Conservation (phyloP, 2,329 filamentous ascomycete species). For the Fusarium fracticaudum region DNA sequence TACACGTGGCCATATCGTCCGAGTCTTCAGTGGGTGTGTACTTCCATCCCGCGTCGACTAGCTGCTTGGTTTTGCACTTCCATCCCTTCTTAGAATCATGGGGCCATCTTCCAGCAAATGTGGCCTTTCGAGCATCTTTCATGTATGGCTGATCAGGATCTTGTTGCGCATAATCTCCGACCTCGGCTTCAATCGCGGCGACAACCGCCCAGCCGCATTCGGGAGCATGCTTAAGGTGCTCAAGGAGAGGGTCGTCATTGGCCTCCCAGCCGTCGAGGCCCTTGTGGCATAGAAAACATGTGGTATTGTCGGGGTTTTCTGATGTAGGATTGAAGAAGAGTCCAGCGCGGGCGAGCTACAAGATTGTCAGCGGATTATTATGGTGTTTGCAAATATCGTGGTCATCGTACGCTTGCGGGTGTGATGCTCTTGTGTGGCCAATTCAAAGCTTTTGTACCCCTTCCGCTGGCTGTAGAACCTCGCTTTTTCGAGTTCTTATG, state of each 20-base stretch:
- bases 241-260: constrained; percentile 81
- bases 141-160: constrained; percentile 79
- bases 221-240: constrained; percentile 85
- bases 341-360: constrained; percentile 85
- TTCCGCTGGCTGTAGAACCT: constrained; percentile 68
- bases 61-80: constrained; percentile 90
- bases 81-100: constrained; percentile 89
- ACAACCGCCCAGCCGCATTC: constrained; percentile 89
- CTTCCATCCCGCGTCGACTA: constrained; percentile 93
- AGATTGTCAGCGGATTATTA: constrained; percentile 34
- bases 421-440: constrained; percentile 76
- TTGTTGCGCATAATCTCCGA: constrained; percentile 71
- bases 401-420: constrained; percentile 44
- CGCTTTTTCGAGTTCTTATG: constrained; percentile 73
- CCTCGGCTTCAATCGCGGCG: constrained; percentile 67
- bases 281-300: constrained; percentile 87
- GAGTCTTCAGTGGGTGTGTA: constrained; percentile 86
- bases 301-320: constrained; percentile 84
- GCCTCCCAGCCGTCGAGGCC: constrained; percentile 92
- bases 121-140: constrained; percentile 80
- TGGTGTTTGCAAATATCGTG: background rate
- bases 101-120: constrained; percentile 87
- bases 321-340: constrained; percentile 87
- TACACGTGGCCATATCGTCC: constrained; percentile 89
- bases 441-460: constrained; percentile 63